Conservation (phyloP, 306 rosid genomes). For the Acacia confusa region DNA sequence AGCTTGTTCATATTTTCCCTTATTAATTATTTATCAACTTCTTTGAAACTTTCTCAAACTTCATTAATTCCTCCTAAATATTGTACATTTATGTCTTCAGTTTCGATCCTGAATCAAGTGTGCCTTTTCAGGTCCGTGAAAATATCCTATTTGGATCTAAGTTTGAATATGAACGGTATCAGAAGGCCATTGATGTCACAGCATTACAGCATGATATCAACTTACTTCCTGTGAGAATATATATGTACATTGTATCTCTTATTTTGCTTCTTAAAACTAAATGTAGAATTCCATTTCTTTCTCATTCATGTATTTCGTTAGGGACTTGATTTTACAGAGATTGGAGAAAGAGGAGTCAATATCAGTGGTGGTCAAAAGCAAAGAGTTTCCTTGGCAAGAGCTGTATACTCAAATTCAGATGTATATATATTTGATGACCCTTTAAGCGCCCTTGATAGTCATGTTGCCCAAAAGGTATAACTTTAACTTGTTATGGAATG, state of each 20-base stretch:
- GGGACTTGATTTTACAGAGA: slow-evolving; percentile 88
- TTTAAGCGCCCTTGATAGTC: slow-evolving; percentile 93
- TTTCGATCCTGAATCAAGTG: slow-evolving; percentile 24
- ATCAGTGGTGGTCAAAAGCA: slow-evolving; percentile 97
- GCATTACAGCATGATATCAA: slow-evolving; percentile 74
- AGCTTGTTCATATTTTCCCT: slow-evolving; percentile 18
- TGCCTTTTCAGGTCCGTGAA: slow-evolving; percentile 66
- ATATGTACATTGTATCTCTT: slow-evolving; percentile 15
- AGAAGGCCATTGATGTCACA: slow-evolving; percentile 68
- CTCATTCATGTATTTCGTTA: slow-evolving; percentile 28
- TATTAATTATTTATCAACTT: neutral
- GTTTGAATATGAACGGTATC: slow-evolving; percentile 60
- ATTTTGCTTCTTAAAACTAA: slow-evolving; percentile 19
- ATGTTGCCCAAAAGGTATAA: slow-evolving; percentile 76
- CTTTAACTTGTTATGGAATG: slow-evolving; percentile 11
- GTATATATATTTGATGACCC: slow-evolving; percentile 90
- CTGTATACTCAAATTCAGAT: slow-evolving; percentile 82
- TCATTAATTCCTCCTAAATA: neutral
- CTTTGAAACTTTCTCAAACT: neutral
- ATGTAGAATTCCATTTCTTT: neutral
- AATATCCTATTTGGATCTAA: slow-evolving; percentile 81
- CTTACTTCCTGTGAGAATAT: slow-evolving; percentile 69
- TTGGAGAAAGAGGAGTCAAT: slow-evolving; percentile 94
- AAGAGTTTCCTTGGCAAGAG: slow-evolving; percentile 91
- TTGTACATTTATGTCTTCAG: neutral